Conservation (phyloP, 1,139 yeast genomes). For the Candida neerlandica region DNA sequence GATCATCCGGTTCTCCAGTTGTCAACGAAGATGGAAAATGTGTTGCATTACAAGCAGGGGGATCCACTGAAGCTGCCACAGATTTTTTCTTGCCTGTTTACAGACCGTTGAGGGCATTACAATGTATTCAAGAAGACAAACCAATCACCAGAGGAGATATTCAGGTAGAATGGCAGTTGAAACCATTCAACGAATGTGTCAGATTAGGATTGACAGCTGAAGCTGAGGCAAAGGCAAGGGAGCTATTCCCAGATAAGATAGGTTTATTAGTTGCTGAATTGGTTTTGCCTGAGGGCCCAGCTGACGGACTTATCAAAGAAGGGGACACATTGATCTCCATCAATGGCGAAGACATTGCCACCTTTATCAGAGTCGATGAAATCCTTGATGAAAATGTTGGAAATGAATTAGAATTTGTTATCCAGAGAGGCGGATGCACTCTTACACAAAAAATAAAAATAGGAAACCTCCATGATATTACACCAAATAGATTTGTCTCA, state of each 20-base stretch:
- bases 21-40: conserved; percentile 86
- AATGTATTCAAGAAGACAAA: conserved; percentile 60
- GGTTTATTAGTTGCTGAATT: conserved; percentile 86
- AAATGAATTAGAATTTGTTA: conserved; percentile 52
- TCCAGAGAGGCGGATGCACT: conserved; percentile 76
- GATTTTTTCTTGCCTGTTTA: conserved; percentile 88
- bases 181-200: conserved; percentile 89
- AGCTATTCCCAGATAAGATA: conserved; percentile 69
- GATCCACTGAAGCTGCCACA: conserved; percentile 87
- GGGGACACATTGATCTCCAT: conserved; percentile 84
- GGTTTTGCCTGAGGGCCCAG: conserved; percentile 86
- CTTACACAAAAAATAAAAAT: conserved; percentile 54
- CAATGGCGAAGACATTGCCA: conserved; percentile 63
- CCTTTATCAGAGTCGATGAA: conserved; percentile 82
- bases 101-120: conserved; percentile 79
- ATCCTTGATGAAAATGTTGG: conserved; percentile 77
- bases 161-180: conserved; percentile 86
- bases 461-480: conserved; percentile 77
- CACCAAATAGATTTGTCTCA: conserved; percentile 80
- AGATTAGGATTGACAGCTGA: conserved; percentile 80
- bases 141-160: conserved; percentile 80
- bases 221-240: conserved; percentile 71
- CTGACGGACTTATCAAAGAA: conserved; percentile 70
- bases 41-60: conserved; percentile 94
- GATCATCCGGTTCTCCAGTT: conserved; percentile 95